These are phyloP conservation scores for Saussurea involucrata DNA, from an alignment of 129 eudicot genomes.

Conservation along the genomic window DNA sequence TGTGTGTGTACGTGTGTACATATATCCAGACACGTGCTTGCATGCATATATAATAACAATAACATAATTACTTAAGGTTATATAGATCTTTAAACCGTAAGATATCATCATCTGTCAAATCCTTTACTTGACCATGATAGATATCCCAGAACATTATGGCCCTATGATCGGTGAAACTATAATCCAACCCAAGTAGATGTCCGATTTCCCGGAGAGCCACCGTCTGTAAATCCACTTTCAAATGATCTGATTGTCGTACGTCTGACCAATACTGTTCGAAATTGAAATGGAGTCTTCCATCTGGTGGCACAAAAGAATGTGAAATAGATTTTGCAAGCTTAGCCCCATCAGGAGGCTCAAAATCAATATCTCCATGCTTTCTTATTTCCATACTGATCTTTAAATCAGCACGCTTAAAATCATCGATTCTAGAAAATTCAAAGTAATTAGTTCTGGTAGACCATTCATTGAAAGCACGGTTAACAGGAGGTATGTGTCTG, in stretches of 20 bases:
- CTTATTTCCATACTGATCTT: too few relatives aligned
- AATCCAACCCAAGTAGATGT: conserved; percentile 9
- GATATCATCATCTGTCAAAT: conserved; percentile 5
- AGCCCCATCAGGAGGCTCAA: too few relatives aligned
- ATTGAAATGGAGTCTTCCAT: background rate
- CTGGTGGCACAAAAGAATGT: too few relatives aligned
- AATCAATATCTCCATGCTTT: too few relatives aligned
- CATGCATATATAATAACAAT: too few relatives aligned
- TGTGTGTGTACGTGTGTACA: too few relatives aligned
- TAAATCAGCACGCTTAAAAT: too few relatives aligned
- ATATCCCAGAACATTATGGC: conserved; percentile 10
- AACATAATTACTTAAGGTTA: background rate
- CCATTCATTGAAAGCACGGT: background rate
- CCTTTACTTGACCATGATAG: background rate
- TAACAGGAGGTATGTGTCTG: background rate
- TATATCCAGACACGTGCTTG: background rate
- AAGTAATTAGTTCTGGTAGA: too few relatives aligned
- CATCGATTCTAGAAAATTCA: too few relatives aligned
- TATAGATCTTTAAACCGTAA: background rate
- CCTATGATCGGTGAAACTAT: background rate
- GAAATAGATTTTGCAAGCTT: too few relatives aligned
- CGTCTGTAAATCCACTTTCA: background rate
- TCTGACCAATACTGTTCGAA: background rate
- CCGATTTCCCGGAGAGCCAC: background rate
- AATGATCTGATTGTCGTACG: background rate